Percentiles rank a stretch among this genome's conserved stretches.
phyloP scores from a whole-genome alignment of 2,329 filamentous ascomycete species.

The Colletotrichum sojae region DNA sequence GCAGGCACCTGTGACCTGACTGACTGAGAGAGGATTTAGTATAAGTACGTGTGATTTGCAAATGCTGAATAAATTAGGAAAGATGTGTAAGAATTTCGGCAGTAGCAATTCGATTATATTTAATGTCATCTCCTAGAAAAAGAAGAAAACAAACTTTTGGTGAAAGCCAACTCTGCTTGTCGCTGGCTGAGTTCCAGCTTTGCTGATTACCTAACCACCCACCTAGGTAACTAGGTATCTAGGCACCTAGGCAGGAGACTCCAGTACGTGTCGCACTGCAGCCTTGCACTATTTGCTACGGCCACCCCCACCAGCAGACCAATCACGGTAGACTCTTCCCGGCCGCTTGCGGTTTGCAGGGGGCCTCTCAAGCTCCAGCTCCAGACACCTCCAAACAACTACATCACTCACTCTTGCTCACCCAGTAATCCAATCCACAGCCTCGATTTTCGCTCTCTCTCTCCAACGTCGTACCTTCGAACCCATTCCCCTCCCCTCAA shows the following conservation, averaged over 20 bases:
- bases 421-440: conserved; percentile 21
- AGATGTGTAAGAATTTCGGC: too few species aligned
- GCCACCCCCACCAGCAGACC: conserved; percentile 22
- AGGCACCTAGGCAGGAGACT: conserved; percentile 17
- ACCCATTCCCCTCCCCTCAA: neutral
- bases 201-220: neutral
- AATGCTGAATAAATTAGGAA: too few species aligned
- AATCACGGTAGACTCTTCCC: conserved; percentile 30
- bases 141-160: too few species aligned
- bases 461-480: neutral
- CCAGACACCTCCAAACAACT: conserved; percentile 37
- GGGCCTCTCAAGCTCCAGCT: conserved; percentile 38
- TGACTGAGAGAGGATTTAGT: too few species aligned
- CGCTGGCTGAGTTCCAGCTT: neutral
- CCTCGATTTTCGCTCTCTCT: conserved; percentile 19
- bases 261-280: conserved; percentile 42
- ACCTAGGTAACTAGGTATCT: neutral
- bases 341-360: conserved; percentile 39
- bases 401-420: conserved; percentile 39
- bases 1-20: neutral
- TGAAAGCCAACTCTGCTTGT: too few species aligned
- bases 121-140: too few species aligned
- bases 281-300: conserved; percentile 40
- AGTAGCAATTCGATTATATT: too few species aligned
- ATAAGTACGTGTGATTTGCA: too few species aligned